These are phyloP conservation scores for Drechslerella stenobrocha DNA, from an alignment of 2,329 filamentous ascomycete genomes.

Conservation along the genomic window DNA sequence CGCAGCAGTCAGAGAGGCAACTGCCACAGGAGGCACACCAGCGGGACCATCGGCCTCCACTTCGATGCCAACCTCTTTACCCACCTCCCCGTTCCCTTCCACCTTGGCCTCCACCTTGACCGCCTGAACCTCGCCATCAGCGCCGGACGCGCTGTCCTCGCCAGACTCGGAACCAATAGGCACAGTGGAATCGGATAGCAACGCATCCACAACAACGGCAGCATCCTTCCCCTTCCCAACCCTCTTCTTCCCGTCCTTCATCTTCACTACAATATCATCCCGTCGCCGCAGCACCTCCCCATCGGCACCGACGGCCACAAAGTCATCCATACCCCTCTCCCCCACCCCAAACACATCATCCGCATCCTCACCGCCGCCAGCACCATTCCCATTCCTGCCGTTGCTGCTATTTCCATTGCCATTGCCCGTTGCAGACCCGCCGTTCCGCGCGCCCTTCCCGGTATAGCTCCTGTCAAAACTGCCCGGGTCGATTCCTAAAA, in stretches of 20 bases:
- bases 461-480: conserved; percentile 68
- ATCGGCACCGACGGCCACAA: conserved; percentile 25
- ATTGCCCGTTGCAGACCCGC: conserved; percentile 38
- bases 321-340: conserved; percentile 19
- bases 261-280: conserved; percentile 36
- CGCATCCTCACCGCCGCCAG: conserved; percentile 1
- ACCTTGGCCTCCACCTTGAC: conserved; percentile 54
- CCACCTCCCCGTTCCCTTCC: conserved; percentile 1
- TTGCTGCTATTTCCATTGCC: conserved; percentile 24
- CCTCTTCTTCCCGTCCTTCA: conserved; percentile 32
- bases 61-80: conserved; percentile 2
- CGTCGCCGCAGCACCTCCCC: conserved; percentile 24
- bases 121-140: background rate
- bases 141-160: background rate
- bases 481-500: conserved; percentile 68
- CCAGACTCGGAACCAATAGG: background rate
- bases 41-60: background rate
- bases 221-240: conserved; percentile 5
- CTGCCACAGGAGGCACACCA: background rate
- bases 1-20: background rate
- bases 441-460: conserved; percentile 57
- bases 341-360: conserved; percentile 37
- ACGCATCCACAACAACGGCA: background rate
- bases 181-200: background rate
- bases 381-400: conserved; percentile 11